A percentile compares a stretch with the other conserved stretches of the same genome.
Evolutionary conservation across 139 green algal species (phyloP).

Genomic region (Asterochloris erici): DNA sequence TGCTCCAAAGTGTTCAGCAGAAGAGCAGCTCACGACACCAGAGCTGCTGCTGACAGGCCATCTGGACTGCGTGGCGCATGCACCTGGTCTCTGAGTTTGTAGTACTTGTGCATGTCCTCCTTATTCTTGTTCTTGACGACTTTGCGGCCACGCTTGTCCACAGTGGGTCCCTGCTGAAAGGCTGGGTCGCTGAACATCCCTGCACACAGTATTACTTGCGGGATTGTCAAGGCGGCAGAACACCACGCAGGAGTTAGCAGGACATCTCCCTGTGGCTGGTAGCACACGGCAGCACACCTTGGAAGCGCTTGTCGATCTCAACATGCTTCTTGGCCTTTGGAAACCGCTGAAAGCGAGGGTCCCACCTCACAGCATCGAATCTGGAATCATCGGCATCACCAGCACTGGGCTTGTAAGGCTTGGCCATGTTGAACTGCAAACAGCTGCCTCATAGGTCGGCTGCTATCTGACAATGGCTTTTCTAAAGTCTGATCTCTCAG

Average conservation of each 20-base stretch:
- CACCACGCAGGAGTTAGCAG: background rate
- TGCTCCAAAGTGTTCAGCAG: no score
- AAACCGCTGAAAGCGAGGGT: constrained; percentile 85
- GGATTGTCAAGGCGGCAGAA: no score
- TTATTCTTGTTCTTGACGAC: constrained; percentile 36
- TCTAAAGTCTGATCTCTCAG: no score
- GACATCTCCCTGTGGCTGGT: background rate
- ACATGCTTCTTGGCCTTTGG: constrained; percentile 68
- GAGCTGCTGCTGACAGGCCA: background rate
- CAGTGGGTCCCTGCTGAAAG: constrained; percentile 48
- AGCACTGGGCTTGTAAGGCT: no score
- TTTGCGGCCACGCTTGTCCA: constrained; percentile 87
- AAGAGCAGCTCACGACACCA: background rate
- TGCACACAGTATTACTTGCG: constrained; percentile 19
- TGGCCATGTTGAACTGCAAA: no score
- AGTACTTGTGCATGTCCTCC: constrained; percentile 72
- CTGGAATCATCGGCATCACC: constrained; percentile 50
- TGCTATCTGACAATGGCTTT: no score
- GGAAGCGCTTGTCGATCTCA: constrained; percentile 85
- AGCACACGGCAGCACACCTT: constrained; percentile 30
- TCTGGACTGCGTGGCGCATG: background rate
- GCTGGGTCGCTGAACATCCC: constrained; percentile 83
- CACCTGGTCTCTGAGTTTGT: constrained; percentile 58
- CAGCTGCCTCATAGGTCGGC: no score
- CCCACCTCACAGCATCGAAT: constrained; percentile 73